Conservation (phyloP, 768 basidiomycete species). For the Amyloporia xantha region DNA sequence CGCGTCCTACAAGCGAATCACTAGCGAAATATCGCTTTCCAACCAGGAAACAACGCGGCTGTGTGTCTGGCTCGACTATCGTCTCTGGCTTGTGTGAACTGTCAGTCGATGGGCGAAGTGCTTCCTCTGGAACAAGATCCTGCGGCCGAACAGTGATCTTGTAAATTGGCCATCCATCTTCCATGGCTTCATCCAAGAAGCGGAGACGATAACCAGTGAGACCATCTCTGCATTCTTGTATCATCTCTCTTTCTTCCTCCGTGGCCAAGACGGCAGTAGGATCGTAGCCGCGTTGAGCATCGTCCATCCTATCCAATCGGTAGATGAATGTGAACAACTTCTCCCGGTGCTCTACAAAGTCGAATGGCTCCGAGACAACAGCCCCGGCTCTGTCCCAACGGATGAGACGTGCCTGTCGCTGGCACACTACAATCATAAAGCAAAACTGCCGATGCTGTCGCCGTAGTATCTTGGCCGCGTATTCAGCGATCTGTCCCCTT, state of each 20-base stretch:
- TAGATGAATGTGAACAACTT: neutral
- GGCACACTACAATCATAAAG: constrained; percentile 1
- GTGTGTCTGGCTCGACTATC: no score
- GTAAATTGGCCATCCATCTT: neutral
- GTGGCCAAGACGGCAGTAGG: neutral
- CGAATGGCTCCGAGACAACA: neutral
- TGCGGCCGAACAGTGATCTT: neutral
- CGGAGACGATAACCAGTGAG: neutral
- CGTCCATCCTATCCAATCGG: neutral
- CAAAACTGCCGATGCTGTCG: neutral
- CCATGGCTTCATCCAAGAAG: neutral
- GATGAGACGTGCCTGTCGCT: neutral
- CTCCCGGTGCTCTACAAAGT: neutral
- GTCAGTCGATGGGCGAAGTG: no score
- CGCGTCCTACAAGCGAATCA: no score
- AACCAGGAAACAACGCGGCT: no score
- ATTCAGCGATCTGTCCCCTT: neutral
- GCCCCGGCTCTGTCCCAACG: neutral
- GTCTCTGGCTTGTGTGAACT: no score
- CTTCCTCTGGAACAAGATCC: neutral
- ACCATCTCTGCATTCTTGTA: neutral
- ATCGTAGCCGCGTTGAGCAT: neutral
- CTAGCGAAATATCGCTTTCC: no score
- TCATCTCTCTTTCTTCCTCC: neutral
- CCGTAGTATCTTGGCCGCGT: neutral